Base-by-base conservation (phyloP, 208 protist genomes). In the Trypanosoma platydactyli region DNA sequence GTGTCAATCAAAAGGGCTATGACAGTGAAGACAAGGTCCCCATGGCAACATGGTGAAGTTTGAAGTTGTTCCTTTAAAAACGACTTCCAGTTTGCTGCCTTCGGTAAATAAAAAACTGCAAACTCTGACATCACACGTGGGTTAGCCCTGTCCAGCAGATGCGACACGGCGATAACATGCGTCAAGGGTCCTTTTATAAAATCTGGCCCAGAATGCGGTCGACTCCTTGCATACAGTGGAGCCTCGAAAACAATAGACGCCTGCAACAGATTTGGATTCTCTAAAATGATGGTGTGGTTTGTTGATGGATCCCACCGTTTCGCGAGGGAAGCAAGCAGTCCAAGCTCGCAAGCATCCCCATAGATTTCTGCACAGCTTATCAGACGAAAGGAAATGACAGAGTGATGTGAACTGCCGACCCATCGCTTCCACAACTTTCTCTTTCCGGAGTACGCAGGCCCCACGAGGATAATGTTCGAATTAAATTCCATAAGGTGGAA, bases 401-500 rank as follows among this genome's bases (percentile, higher is more conserved):
- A 57, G 48, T 81, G 66, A 29, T 55, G 71, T 22, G 63, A 68
- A 20, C 49, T 38, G 15, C 83, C 83, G 6, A 86, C 68, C 80
- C 79, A 91, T 30, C 61, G 55, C 54, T 75, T 74, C 86, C 86
- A 92, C 63, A 95, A 38, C 58, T 60, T 77, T 40, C 81, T 80
- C 56, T 90, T 93, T 16, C 86, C 86, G 24, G 82, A 81, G 57
- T 91, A 95, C 27, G 46, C 66, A 24, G 86, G 77, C 15, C 89
- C 89, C 18, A 87, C 45, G 38, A 95, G 56, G 24, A 90, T 70
- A 1, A 88, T 79, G 50, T 81, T 80, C 41, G 56, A 59, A 57
- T 83, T 83, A 50, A 70, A 64, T 46, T 50, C 51, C 62, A 93
- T 92, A 71, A 83, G 52, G 2, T 60, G 30, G 20, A 76, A 67